These are phyloP conservation scores for Macrophomina pseudophaseolina DNA, from an alignment of 2,329 filamentous ascomycete species.

Conservation along the genomic window DNA sequence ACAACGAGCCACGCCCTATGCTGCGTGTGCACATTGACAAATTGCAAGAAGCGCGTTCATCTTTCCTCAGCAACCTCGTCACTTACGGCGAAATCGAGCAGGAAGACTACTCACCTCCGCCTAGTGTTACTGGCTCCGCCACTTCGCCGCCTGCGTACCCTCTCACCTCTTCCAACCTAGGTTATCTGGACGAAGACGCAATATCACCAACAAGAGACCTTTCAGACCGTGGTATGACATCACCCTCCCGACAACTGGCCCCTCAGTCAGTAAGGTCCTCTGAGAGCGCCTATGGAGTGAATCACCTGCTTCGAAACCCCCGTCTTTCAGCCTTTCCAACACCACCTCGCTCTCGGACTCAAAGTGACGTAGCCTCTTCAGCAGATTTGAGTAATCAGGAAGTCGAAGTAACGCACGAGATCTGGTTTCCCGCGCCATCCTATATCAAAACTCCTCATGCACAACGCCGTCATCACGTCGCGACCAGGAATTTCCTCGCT, in stretches of 20 bases:
- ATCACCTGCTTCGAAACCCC: constrained; percentile 1
- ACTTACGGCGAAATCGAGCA: constrained; percentile 43
- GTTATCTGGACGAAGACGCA: constrained; percentile 17
- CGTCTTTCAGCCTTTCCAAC: constrained; percentile 11
- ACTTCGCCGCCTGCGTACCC: constrained; percentile 8
- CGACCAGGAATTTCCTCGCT: constrained; percentile 72
- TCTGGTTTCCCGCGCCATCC: constrained; percentile 66
- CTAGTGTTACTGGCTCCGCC: constrained; percentile 17
- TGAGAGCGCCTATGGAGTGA: constrained; percentile 1
- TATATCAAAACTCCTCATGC: constrained; percentile 52
- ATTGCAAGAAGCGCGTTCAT: constrained; percentile 43
- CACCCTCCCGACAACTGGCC: constrained; percentile 3
- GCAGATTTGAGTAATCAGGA: constrained; percentile 26
- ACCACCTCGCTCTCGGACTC: constrained; percentile 22
- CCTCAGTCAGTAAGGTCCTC: constrained; percentile 8
- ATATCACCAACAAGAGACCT: constrained; percentile 1
- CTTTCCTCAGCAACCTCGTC: constrained; percentile 44
- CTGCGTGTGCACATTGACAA: constrained; percentile 42
- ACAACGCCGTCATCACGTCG: constrained; percentile 65
- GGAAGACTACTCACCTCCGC: constrained; percentile 30
- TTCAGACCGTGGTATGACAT: constrained; percentile 14
- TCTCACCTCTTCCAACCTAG: constrained; percentile 20
- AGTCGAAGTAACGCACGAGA: constrained; percentile 49
- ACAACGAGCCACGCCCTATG: constrained; percentile 43
- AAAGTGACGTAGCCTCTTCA: constrained; percentile 26